These are phyloP conservation scores for Smithsoniella earleae DNA, from an alignment of 163 green algal genomes.

Conservation along the genomic window DNA sequence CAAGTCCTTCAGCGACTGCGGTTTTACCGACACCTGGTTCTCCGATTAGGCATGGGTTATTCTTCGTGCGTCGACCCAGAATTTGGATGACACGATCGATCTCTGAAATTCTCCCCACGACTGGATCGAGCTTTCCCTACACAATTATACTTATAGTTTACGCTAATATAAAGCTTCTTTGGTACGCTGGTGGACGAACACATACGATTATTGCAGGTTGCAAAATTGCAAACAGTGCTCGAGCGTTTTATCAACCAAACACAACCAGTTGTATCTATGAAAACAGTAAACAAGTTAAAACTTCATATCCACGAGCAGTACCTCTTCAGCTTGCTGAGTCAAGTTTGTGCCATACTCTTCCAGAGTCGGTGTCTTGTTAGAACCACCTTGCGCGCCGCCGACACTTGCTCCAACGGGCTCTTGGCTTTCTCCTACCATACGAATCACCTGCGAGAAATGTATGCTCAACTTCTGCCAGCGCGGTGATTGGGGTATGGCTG, in stretches of 20 bases:
- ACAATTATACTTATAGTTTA: too few species aligned
- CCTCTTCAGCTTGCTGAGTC: conserved; percentile 86
- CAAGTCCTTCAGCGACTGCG: conserved; percentile 94
- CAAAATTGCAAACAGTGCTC: background rate
- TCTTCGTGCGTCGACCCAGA: conserved; percentile 93
- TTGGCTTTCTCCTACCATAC: conserved; percentile 97
- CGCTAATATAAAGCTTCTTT: too few species aligned
- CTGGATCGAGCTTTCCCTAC: conserved; percentile 93
- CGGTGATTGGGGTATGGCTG: too few species aligned
- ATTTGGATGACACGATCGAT: conserved; percentile 98
- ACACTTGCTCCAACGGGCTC: conserved; percentile 87
- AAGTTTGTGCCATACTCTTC: conserved; percentile 99
- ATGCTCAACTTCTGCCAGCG: background rate
- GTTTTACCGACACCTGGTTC: conserved; percentile 98
- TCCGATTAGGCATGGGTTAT: conserved; percentile 97
- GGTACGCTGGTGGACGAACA: too few species aligned
- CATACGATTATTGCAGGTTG: too few species aligned
- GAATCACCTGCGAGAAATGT: conserved; percentile 72
- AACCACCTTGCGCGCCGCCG: conserved; percentile 51
- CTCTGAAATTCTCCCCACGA: conserved; percentile 87
- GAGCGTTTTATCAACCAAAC: too few species aligned
- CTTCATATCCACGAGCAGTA: too few species aligned
- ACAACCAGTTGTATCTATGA: too few species aligned
- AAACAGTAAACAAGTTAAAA: too few species aligned
- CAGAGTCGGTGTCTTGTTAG: conserved; percentile 95